These are phyloP conservation scores for Coniochaeta hoffmannii DNA, from an alignment of 2,329 filamentous ascomycete genomes.

Conservation along the genomic window DNA sequence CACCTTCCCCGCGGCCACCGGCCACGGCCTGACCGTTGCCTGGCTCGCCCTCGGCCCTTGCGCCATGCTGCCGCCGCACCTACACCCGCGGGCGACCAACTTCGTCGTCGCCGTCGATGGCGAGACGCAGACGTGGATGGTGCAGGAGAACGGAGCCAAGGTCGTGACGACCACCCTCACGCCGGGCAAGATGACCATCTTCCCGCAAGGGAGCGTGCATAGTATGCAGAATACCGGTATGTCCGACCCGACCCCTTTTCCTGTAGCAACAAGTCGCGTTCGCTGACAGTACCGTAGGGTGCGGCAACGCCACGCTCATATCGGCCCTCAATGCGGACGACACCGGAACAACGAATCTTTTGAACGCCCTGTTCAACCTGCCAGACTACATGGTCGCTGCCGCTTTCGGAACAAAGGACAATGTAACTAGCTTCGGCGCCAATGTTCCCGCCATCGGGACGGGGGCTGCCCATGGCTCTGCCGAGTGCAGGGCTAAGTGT, in stretches of 20 bases:
- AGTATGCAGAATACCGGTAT: slow-evolving; percentile 41
- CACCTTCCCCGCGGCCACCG: slow-evolving; percentile 39
- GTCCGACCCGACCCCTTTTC: slow-evolving; percentile 9
- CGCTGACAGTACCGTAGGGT: slow-evolving; percentile 22
- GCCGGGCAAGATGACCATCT: slow-evolving; percentile 40
- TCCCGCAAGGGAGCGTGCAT: slow-evolving; percentile 38
- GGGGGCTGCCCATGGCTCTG: slow-evolving; percentile 10
- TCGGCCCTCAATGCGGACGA: slow-evolving; percentile 41
- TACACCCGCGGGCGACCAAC: slow-evolving; percentile 41
- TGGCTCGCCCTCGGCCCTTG: slow-evolving; percentile 41
- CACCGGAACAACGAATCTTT: slow-evolving; percentile 39
- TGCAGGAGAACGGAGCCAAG: slow-evolving; percentile 40
- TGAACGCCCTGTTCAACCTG: slow-evolving; percentile 33
- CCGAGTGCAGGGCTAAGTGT: slow-evolving; percentile 9
- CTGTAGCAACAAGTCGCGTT: not conserved
- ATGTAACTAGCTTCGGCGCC: slow-evolving; percentile 12
- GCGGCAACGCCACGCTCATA: slow-evolving; percentile 38
- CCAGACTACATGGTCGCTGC: slow-evolving; percentile 33
- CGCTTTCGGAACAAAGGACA: slow-evolving; percentile 27
- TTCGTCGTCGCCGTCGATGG: slow-evolving; percentile 38
- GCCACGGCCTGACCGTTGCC: slow-evolving; percentile 38
- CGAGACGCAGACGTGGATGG: slow-evolving; percentile 43
- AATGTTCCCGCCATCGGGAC: slow-evolving; percentile 13
- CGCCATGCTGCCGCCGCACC: slow-evolving; percentile 41
- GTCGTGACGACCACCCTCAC: slow-evolving; percentile 31